Base-by-base conservation (phyloP, 805 yeast species). In the Candida orba region DNA sequence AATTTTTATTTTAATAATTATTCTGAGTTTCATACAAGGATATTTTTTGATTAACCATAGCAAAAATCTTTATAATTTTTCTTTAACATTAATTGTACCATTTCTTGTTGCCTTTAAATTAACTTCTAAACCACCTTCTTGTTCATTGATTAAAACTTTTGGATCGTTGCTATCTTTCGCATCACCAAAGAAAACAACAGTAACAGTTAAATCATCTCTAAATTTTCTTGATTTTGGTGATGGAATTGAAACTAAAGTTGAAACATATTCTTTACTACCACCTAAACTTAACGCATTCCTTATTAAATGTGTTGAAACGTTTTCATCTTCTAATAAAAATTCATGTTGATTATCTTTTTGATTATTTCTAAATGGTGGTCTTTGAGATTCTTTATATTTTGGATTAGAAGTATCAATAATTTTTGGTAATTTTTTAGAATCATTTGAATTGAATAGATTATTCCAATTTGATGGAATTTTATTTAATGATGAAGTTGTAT, bases 181-280 rank as follows among this genome's bases (percentile, higher is more conserved):
- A 22, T 77, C 77, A 12, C 95, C 95, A 60, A 93, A 93, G 64
- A 93, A 93, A 3, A 91, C 87, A 22, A 93, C 99, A 3, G 96
- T 88, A 6, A 90, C 97, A 1, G 98, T 90, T 59, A 93, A 72
- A 63, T 93, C 99, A 66, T 93, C 99, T 62, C 99, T 79, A 65
- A 90, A 91, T 37, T 88, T 75, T 65, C 99, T 79, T 18, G 96
- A 84, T 53, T 84, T 75, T 2, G 98, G 97, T 15, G 89, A 77
- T 17, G 98, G 98, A 42, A 93, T 88, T 42, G 93, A 82, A 15
- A 89, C 83, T 47, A 93, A 68, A 76, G 93, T 85, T 20, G 90
- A 79, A 3, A 90, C 89, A 54, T 88, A 90, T 49, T 91, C 96
- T 50, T 79, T 78, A 34, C 86, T 81, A 0, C 95, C 96, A 22